Evolutionary conservation across 202 grass and related monocot genomes (phyloP).

Genomic region (Tripidium arundinaceum): DNA sequence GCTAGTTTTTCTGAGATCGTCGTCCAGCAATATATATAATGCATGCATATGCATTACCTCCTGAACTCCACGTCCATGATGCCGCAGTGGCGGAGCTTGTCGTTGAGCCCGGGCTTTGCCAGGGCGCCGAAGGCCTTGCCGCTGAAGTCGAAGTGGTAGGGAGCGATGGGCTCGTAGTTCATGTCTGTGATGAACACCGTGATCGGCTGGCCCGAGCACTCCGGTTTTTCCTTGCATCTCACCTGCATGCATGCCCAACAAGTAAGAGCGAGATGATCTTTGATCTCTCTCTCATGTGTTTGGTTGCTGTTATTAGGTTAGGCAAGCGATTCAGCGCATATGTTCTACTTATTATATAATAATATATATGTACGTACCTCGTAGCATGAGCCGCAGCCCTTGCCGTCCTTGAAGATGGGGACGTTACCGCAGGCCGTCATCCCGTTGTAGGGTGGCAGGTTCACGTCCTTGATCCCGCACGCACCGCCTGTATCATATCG

Average conservation of each 20-base stretch:
- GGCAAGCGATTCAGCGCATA: too few species aligned
- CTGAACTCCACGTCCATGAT: conserved; percentile 63
- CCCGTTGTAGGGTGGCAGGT: conserved; percentile 59
- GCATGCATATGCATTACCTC: conserved; percentile 14
- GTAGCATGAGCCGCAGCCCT: conserved; percentile 78
- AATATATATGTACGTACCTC: too few species aligned
- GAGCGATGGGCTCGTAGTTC: conserved; percentile 57
- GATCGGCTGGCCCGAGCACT: conserved; percentile 48
- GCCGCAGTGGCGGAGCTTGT: conserved; percentile 49
- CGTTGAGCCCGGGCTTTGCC: conserved; percentile 33
- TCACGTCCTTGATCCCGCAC: conserved; percentile 67
- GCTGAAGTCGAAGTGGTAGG: conserved; percentile 81
- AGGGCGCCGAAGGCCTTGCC: conserved; percentile 68
- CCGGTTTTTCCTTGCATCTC: conserved; percentile 41
- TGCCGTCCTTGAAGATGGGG: conserved; percentile 65
- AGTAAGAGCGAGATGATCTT: too few species aligned
- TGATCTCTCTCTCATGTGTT: too few species aligned
- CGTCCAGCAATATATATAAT: neutral
- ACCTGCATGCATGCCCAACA: conserved; percentile 47
- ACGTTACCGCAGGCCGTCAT: conserved; percentile 62
- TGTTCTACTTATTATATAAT: too few species aligned
- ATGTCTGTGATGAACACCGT: conserved; percentile 66
- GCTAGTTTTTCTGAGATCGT: neutral
- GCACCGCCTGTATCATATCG: conserved; percentile 62
- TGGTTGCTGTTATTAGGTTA: too few species aligned